Evolutionary conservation across 352 stramenopile species (phyloP).

Genomic region (Globisporangium radiosum): DNA sequence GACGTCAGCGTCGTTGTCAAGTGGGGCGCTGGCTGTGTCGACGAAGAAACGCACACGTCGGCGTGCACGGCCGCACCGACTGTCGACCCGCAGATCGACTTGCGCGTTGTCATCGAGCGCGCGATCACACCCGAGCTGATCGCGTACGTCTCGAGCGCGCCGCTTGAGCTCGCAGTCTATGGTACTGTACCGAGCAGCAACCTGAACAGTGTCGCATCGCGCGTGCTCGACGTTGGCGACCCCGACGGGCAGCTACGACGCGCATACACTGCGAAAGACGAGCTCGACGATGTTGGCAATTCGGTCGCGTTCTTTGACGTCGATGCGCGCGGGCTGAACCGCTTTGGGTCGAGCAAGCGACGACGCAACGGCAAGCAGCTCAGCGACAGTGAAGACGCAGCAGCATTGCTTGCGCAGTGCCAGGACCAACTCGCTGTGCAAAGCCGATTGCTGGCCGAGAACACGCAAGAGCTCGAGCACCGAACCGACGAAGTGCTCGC

Average conservation of each 20-base stretch:
- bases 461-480: slow-evolving; percentile 54
- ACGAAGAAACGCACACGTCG: slow-evolving; percentile 36
- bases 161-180: slow-evolving; percentile 54
- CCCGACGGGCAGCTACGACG: too few relatives aligned
- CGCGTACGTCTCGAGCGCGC: slow-evolving; percentile 26
- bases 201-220: slow-evolving; percentile 62
- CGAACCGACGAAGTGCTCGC: slow-evolving; percentile 38
- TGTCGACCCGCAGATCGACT: slow-evolving; percentile 56
- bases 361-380: slow-evolving; percentile 26
- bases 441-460: slow-evolving; percentile 44
- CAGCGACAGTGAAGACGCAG: slow-evolving; percentile 25
- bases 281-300: slow-evolving; percentile 18
- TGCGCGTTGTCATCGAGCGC: slow-evolving; percentile 45
- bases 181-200: slow-evolving; percentile 76
- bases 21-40: slow-evolving; percentile 19
- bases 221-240: slow-evolving; percentile 20
- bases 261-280: background rate
- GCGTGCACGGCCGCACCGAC: slow-evolving; percentile 34
- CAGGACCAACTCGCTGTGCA: slow-evolving; percentile 49
- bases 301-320: slow-evolving; percentile 54
- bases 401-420: slow-evolving; percentile 27
- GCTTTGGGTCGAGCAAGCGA: slow-evolving; percentile 12
- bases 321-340: slow-evolving; percentile 28
- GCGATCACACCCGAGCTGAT: slow-evolving; percentile 47
- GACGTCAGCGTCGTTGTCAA: slow-evolving; percentile 52